Evolutionary conservation across 352 stramenopile genomes (phyloP), one percentile per base, ranked within the genome.

Genomic region (Phytopythium kandeliae): DNA sequence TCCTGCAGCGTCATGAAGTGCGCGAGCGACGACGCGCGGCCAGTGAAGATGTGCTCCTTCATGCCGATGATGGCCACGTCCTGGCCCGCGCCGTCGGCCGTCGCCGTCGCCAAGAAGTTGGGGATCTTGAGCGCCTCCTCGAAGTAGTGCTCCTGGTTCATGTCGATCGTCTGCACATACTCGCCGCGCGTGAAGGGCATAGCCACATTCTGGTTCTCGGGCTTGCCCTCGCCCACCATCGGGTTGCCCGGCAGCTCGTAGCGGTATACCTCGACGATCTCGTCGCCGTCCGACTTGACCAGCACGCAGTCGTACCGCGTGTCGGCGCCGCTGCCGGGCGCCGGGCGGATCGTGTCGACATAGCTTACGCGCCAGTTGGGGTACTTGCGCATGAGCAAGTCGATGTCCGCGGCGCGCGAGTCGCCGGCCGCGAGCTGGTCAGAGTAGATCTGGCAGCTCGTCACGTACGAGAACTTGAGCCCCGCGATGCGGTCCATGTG

Each of bases 361-460:
- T 96, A 96, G 34, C 81, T 91, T 42, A 96, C 86, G 37, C 86
- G 87, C 65, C 83, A 90, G 65, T 98, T 97, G 22, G 95, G 96
- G 72, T 97, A 98, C 53, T 97, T 93, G 17, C 95, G 87, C 86
- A 99, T 96, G 2, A 99, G 75, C 24, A 97, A 67, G 48, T 99
- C 96, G 57, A 99, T 99, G 63, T 99, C 96, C 9, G 97, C 90
- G 26, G 85, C 83, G 19, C 80, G 77, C 2, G 67, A 67, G 46
- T 95, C 82, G 35, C 80, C 78, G 7, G 67, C 54, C 15, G 80
- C 79, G 28, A 90, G 68, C 48, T 93, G 81, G 45, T 94, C 74
- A 11, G 80, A 85, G 60, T 95, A 95, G 45, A 94, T 91, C 62
- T 95, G 85, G 52, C 85, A 95, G 77, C 80, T 95, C 10, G 80